phyloP scores from a whole-genome alignment of 768 basidiomycete species.

The Artomyces pyxidatus region DNA sequence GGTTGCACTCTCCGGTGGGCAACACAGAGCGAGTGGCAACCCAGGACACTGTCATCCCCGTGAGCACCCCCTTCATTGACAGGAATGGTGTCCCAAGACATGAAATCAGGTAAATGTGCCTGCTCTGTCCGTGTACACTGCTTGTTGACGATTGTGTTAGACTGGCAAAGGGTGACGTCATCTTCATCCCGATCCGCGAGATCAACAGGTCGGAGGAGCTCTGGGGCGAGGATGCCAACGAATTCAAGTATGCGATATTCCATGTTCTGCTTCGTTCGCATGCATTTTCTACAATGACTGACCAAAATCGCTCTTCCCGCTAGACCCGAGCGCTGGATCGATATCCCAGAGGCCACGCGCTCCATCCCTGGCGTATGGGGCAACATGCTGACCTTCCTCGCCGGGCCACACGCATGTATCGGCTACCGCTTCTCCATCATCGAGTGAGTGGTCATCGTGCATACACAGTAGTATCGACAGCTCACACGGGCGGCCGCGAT shows the following conservation, averaged over 20 bases:
- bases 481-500: background rate
- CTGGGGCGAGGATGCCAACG: conserved; percentile 32
- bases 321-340: conserved; percentile 24
- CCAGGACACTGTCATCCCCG: conserved; percentile 24
- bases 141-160: background rate
- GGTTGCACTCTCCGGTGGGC: conserved; percentile 20
- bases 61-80: conserved; percentile 18
- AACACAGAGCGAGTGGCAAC: conserved; percentile 18
- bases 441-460: conserved; percentile 7
- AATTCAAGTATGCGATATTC: conserved; percentile 22
- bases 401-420: conserved; percentile 22
- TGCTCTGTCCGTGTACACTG: background rate
- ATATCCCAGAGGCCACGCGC: conserved; percentile 6
- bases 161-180: conserved; percentile 16
- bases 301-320: background rate
- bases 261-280: background rate
- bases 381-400: conserved; percentile 21
- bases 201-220: conserved; percentile 23
- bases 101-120: conserved; percentile 15
- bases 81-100: conserved; percentile 6
- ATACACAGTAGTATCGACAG: too few relatives aligned
- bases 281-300: background rate
- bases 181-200: conserved; percentile 24
- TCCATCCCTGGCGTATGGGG: conserved; percentile 20
- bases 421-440: conserved; percentile 22